A percentile compares a stretch with the other conserved stretches of the same genome.
These are phyloP conservation scores for Phytophthora meadii DNA, from an alignment of 352 stramenopile genomes.

Conservation along the genomic window DNA sequence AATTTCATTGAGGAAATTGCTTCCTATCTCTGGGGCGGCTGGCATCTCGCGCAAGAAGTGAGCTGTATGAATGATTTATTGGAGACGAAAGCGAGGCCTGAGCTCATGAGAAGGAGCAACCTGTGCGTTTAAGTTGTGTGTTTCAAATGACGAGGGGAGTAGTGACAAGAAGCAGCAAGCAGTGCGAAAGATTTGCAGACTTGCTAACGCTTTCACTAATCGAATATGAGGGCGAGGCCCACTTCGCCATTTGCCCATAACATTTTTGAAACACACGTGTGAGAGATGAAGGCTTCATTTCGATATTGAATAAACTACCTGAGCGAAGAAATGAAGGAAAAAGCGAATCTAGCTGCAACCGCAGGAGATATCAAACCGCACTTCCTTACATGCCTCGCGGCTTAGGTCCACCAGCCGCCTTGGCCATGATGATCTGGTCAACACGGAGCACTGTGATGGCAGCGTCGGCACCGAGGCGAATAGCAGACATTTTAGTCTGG, in stretches of 20 bases:
- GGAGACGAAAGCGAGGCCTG: slow-evolving; percentile 5
- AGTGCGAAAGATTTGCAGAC: not conserved
- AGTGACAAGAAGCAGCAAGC: not conserved
- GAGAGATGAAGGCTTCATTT: slow-evolving; percentile 45
- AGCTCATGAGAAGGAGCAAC: slow-evolving; percentile 7
- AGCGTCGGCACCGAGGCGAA: slow-evolving; percentile 97
- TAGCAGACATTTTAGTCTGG: slow-evolving; percentile 96
- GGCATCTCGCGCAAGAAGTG: slow-evolving; percentile 20
- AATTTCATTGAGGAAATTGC: slow-evolving; percentile 1
- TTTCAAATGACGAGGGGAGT: slow-evolving; percentile 14
- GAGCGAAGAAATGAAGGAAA: slow-evolving; percentile 44
- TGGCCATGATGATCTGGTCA: slow-evolving; percentile 99
- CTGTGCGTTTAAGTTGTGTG: slow-evolving; percentile 24
- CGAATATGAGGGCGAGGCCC: slow-evolving; percentile 2
- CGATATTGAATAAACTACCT: slow-evolving; percentile 74
- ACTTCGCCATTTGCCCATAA: not conserved
- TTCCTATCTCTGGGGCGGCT: slow-evolving; percentile 3
- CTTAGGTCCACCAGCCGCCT: slow-evolving; percentile 95
- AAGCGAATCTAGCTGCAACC: slow-evolving; percentile 34
- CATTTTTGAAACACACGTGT: slow-evolving; percentile 3
- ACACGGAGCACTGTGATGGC: slow-evolving; percentile 99
- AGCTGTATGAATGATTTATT: slow-evolving; percentile 46
- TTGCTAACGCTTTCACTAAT: slow-evolving; percentile 5
- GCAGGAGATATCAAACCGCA: slow-evolving; percentile 31
- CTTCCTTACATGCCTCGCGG: slow-evolving; percentile 77